Evolutionary conservation across 108 stramenopile genomes (phyloP).

Genomic region (Cyclotella kingstonii): DNA sequence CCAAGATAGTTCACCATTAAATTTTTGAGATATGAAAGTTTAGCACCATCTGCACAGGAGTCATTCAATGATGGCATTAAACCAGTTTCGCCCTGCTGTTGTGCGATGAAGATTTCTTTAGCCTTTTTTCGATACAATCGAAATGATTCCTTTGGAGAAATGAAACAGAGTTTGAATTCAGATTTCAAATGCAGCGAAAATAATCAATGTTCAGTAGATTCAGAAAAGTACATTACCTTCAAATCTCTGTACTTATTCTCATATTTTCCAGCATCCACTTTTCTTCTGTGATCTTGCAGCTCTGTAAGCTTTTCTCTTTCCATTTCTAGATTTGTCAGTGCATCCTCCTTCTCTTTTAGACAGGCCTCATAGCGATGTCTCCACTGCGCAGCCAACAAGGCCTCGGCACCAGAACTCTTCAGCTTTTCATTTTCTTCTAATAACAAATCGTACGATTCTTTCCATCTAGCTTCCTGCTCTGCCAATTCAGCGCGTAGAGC

Average conservation of each 20-base stretch:
- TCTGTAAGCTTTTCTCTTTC: slow-evolving; percentile 53
- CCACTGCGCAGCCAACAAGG: slow-evolving; percentile 90
- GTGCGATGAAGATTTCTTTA: slow-evolving; percentile 88
- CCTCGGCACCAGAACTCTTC: slow-evolving; percentile 85
- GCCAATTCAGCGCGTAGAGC: slow-evolving; percentile 62
- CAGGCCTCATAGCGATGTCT: slow-evolving; percentile 86
- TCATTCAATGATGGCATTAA: slow-evolving; percentile 46
- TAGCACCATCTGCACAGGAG: slow-evolving; percentile 58
- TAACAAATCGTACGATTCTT: slow-evolving; percentile 81
- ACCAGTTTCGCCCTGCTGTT: slow-evolving; percentile 58
- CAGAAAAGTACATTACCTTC: slow-evolving; percentile 42
- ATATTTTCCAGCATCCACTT: slow-evolving; percentile 63
- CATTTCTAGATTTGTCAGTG: slow-evolving; percentile 57
- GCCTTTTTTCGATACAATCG: slow-evolving; percentile 88
- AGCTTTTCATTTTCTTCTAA: slow-evolving; percentile 80
- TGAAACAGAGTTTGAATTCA: not conserved
- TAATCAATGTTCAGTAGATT: too few relatives aligned
- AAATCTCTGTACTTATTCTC: slow-evolving; percentile 86
- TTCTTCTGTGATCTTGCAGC: slow-evolving; percentile 39
- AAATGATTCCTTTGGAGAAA: slow-evolving; percentile 63
- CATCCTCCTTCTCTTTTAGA: slow-evolving; percentile 78
- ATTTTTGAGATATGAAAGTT: slow-evolving; percentile 75
- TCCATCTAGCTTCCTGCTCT: slow-evolving; percentile 86
- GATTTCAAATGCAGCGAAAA: not conserved
- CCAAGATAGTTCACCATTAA: slow-evolving; percentile 86